Conservation (phyloP, 2,329 filamentous ascomycete genomes). For the Emergomyces africanus region DNA sequence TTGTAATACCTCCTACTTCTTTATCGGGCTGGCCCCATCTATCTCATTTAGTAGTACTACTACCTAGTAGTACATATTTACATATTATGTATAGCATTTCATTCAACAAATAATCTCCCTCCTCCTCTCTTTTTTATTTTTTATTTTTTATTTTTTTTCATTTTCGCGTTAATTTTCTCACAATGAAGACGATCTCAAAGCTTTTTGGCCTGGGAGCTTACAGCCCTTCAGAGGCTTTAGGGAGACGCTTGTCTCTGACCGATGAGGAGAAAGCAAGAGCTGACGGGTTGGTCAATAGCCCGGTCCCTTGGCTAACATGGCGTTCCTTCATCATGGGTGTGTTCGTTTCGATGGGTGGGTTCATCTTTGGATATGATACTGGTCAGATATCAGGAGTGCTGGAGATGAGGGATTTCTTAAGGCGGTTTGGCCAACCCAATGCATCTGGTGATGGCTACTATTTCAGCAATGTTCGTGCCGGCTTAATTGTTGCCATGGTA, state of each 20-base stretch:
- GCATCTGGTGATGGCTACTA: constrained; percentile 20
- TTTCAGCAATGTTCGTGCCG: constrained; percentile 34
- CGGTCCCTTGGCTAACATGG: constrained; percentile 31
- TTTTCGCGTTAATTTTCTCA: too few relatives aligned
- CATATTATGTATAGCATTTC: too few relatives aligned
- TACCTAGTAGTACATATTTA: too few relatives aligned
- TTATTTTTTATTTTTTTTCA: too few relatives aligned
- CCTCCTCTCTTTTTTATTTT: too few relatives aligned
- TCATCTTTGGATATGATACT: constrained; percentile 33
- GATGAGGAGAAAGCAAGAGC: background rate
- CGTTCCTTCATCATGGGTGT: constrained; percentile 32
- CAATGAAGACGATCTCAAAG: background rate
- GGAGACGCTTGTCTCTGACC: background rate
- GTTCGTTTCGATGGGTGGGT: constrained; percentile 36
- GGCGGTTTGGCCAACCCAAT: constrained; percentile 27
- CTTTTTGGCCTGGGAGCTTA: background rate
- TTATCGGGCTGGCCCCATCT: too few relatives aligned
- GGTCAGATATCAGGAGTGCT: constrained; percentile 35
- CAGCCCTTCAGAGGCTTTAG: background rate
- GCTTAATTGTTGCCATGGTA: constrained; percentile 34
- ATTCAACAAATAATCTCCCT: too few relatives aligned
- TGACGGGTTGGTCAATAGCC: constrained; percentile 28
- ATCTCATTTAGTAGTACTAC: too few relatives aligned
- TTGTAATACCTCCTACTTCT: background rate
- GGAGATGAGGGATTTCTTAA: constrained; percentile 34